Percentiles rank a stretch among this genome's conserved stretches.
phyloP scores from a whole-genome alignment of 2,329 filamentous ascomycete genomes.

The Plenodomus lindquistii region DNA sequence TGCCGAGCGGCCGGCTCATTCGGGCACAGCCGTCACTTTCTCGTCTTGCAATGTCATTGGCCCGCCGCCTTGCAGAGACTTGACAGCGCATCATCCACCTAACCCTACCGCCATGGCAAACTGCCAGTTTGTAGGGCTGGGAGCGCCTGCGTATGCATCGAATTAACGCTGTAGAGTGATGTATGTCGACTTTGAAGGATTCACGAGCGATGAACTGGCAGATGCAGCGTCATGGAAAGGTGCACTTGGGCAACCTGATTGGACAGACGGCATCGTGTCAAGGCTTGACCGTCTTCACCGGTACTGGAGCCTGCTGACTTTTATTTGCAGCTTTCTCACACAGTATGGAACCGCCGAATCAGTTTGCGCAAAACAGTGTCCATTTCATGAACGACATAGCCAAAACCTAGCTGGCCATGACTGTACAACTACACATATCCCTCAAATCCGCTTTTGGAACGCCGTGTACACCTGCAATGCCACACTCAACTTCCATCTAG shows the following conservation, averaged over 20 bases:
- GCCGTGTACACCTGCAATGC: constrained; percentile 17
- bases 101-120: constrained; percentile 7
- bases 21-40: constrained; percentile 16
- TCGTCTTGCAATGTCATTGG: constrained; percentile 17
- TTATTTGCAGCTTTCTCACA: not conserved
- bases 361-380: not conserved
- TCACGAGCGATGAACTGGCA: constrained; percentile 23
- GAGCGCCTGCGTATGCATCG: constrained; percentile 8
- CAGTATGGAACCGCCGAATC: not conserved
- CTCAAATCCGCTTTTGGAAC: constrained; percentile 12
- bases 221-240: not conserved
- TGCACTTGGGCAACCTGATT: constrained; percentile 2
- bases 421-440: not conserved
- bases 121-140: constrained; percentile 16
- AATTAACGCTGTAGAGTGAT: constrained; percentile 11
- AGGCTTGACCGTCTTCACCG: constrained; percentile 9
- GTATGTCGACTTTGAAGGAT: not conserved
- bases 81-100: constrained; percentile 36
- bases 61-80: constrained; percentile 7
- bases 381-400: not conserved
- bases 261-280: constrained; percentile 1
- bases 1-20: constrained; percentile 10
- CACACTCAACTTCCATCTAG: constrained; percentile 5
- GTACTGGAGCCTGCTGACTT: constrained; percentile 7
- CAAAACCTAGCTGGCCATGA: not conserved